These are phyloP conservation scores for Protea cynaroides DNA, from an alignment of 164 flowering plant genomes.

Conservation along the genomic window DNA sequence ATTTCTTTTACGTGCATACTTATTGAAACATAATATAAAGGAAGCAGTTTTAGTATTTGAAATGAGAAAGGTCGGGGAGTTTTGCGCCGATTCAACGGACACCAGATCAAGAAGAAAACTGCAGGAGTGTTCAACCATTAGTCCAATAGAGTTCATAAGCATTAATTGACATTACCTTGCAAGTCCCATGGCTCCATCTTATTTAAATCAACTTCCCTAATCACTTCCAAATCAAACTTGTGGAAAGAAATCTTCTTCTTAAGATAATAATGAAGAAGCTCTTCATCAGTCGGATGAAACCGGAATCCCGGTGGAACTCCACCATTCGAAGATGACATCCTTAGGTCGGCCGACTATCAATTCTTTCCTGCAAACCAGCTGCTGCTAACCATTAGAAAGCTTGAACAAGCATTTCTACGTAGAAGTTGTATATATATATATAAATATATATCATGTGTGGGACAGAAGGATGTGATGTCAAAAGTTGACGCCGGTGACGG, in stretches of 20 bases:
- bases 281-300: constrained; percentile 94
- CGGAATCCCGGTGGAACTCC: constrained; percentile 97
- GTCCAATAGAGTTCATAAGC: background rate
- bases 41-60: no score
- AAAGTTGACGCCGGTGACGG: constrained; percentile 79
- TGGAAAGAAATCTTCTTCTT: constrained; percentile 82
- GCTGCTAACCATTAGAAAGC: background rate
- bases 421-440: constrained; percentile 6
- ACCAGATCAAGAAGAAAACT: no score
- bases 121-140: no score
- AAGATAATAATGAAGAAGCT: constrained; percentile 85
- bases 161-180: constrained; percentile 48
- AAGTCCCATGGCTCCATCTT: constrained; percentile 96
- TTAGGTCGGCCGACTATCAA: no score
- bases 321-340: constrained; percentile 48
- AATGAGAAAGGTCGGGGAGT: no score
- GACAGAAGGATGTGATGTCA: constrained; percentile 15
- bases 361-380: background rate
- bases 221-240: constrained; percentile 90
- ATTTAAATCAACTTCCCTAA: constrained; percentile 83
- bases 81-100: no score
- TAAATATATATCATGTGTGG: constrained; percentile 17
- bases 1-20: no score
- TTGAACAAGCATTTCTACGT: constrained; percentile 11
- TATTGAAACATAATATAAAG: no score